Base-by-base conservation (phyloP, 1,139 yeast species). In the Diutina scorzettiae region DNA sequence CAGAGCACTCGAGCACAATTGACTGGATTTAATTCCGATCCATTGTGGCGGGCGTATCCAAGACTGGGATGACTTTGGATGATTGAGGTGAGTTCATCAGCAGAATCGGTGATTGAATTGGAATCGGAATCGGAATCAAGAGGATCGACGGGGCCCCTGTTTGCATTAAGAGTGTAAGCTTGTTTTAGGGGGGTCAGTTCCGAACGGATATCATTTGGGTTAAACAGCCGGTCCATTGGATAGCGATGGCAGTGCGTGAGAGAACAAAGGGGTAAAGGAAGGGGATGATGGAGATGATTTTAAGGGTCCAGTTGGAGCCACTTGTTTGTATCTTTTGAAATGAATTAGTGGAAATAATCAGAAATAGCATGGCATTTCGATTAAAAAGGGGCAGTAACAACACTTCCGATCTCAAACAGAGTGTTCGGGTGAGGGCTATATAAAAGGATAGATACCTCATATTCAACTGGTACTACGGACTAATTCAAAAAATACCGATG, bases 121-220 rank as follows among this genome's bases (percentile, higher is more conserved):
- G 21, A 16, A 14, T 16, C 8, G 39, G 17, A 14, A 28, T 8
- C 27, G 16, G n/a, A 11, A n/a, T n/a, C n/a, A n/a, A n/a, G n/a
- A n/a, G n/a, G n/a, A n/a, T n/a, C n/a, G n/a, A n/a, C n/a, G n/a
- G n/a, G n/a, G n/a, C n/a, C n/a, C n/a, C n/a, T n/a, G n/a, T n/a
- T n/a, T n/a, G n/a, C n/a, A n/a, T 34, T 19, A 20, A 21, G 12
- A 8, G 8, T 6, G 28, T 27, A 19, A 8, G 18, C 9, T 6
- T 7, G 27, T 9, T n/a, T 21, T 9, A 34, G 12, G 16, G 39
- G 39, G 3, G 39, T 34, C 39, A 34, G 39, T n/a, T 21, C 39
- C 39, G 23, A 28, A 11, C 24, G 27, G 2, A 34, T 34, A n/a
- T 34, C 39, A 11, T 34, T 16, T 8, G 12, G 12, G 19, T 34